These are phyloP conservation scores for Paramyrothecium sp. DNA, from an alignment of 2,329 filamentous ascomycete genomes.

Conservation along the genomic window DNA sequence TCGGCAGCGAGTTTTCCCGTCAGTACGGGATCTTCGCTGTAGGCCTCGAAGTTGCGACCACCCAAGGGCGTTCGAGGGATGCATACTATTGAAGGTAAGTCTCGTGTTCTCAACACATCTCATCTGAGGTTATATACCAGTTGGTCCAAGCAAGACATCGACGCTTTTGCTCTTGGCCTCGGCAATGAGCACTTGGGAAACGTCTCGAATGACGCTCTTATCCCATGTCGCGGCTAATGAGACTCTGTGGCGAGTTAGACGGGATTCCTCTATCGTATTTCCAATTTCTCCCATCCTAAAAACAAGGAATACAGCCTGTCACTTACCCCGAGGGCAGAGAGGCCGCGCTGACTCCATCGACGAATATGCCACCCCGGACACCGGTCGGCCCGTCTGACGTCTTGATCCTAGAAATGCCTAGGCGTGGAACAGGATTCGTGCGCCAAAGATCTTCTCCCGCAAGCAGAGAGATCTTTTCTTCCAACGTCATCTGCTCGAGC, in stretches of 20 bases:
- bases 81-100: conserved; percentile 28
- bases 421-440: conserved; percentile 6
- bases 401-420: conserved; percentile 10
- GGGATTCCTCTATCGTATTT: too few species aligned
- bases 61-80: conserved; percentile 36
- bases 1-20: conserved; percentile 29
- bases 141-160: conserved; percentile 11
- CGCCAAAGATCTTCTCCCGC: conserved; percentile 9
- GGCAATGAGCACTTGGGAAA: conserved; percentile 9
- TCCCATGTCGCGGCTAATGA: conserved; percentile 12
- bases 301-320: too few species aligned
- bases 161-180: conserved; percentile 14
- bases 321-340: conserved; percentile 5
- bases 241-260: conserved; percentile 3
- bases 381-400: conserved; percentile 9
- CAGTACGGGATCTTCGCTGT: conserved; percentile 37
- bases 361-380: conserved; percentile 5
- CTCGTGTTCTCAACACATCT: too few species aligned
- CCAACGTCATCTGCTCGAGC: conserved; percentile 1
- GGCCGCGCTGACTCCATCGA: conserved; percentile 9
- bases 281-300: too few species aligned
- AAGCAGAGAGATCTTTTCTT: conserved; percentile 8
- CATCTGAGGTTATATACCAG: too few species aligned
- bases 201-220: not conserved
- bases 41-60: conserved; percentile 37